A percentile compares a stretch with the other conserved stretches of the same genome.
These are phyloP conservation scores for Claviceps cyperi DNA, from an alignment of 2,329 filamentous ascomycete genomes.

Conservation along the genomic window DNA sequence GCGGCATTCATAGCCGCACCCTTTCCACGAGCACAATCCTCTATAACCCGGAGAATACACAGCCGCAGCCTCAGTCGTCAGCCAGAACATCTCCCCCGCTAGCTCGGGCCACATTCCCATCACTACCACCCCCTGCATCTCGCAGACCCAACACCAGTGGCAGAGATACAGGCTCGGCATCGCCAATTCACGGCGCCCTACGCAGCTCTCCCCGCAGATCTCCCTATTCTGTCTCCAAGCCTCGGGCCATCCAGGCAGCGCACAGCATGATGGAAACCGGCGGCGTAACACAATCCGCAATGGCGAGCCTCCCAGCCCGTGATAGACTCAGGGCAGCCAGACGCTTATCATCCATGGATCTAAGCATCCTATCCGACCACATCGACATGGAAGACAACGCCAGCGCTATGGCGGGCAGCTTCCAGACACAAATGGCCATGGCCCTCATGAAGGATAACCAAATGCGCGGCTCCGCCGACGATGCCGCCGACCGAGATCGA, in stretches of 20 bases:
- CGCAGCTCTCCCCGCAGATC: constrained; percentile 33
- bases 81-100: constrained; percentile 29
- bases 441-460: constrained; percentile 45
- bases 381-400: constrained; percentile 44
- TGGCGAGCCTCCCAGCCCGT: constrained; percentile 36
- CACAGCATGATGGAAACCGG: constrained; percentile 20
- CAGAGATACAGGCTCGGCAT: constrained; percentile 13
- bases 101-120: not conserved
- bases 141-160: constrained; percentile 25
- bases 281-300: constrained; percentile 26
- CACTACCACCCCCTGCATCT: constrained; percentile 8
- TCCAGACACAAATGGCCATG: constrained; percentile 68
- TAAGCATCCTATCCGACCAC: constrained; percentile 62
- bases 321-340: constrained; percentile 24
- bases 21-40: constrained; percentile 72
- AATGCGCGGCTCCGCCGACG: constrained; percentile 29
- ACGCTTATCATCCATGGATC: constrained; percentile 49
- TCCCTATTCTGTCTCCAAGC: constrained; percentile 31
- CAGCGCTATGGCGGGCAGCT: constrained; percentile 55
- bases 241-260: constrained; percentile 41
- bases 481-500: constrained; percentile 41
- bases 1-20: constrained; percentile 51
- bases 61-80: constrained; percentile 19
- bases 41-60: constrained; percentile 52
- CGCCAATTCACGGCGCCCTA: constrained; percentile 21